Percentiles rank a stretch among this genome's conserved stretches.
phyloP scores from a whole-genome alignment of 2,329 filamentous ascomycete species.

The Apiospora phragmitis region DNA sequence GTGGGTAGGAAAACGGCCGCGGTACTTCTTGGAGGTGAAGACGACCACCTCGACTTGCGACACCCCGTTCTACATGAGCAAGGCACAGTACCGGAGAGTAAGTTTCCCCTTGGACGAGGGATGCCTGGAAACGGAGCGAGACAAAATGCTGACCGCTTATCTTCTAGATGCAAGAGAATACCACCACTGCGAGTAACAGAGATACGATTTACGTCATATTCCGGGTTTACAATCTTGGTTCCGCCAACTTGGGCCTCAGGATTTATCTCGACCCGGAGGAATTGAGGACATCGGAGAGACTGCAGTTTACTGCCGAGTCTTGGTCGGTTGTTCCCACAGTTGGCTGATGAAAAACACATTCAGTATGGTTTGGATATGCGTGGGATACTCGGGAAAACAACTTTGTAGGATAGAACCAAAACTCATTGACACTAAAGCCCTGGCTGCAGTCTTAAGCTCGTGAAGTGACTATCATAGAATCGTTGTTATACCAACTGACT shows the following conservation, averaged over 20 bases:
- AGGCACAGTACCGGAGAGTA: conserved; percentile 43
- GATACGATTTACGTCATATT: conserved; percentile 40
- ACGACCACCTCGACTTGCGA: conserved; percentile 39
- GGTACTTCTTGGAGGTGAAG: conserved; percentile 54
- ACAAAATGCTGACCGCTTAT: conserved; percentile 23
- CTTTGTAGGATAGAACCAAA: too few species aligned
- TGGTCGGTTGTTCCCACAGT: conserved; percentile 21
- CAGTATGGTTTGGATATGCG: too few species aligned
- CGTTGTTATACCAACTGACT: too few species aligned
- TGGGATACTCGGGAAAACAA: background rate
- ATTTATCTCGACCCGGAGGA: conserved; percentile 41
- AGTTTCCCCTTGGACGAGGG: conserved; percentile 19
- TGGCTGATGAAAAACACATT: background rate
- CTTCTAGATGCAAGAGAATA: conserved; percentile 12
- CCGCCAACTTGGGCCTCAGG: conserved; percentile 29
- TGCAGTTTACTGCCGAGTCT: conserved; percentile 25
- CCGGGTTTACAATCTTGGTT: conserved; percentile 39
- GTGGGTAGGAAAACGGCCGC: conserved; percentile 31
- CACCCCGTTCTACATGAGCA: conserved; percentile 48
- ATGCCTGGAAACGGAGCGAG: background rate
- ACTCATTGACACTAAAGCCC: too few species aligned
- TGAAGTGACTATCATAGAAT: too few species aligned
- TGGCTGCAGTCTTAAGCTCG: too few species aligned
- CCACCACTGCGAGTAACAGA: background rate
- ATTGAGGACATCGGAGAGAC: conserved; percentile 19